These are phyloP conservation scores for Colletotrichum sp. DNA, from an alignment of 2,329 filamentous ascomycete species.

Conservation along the genomic window DNA sequence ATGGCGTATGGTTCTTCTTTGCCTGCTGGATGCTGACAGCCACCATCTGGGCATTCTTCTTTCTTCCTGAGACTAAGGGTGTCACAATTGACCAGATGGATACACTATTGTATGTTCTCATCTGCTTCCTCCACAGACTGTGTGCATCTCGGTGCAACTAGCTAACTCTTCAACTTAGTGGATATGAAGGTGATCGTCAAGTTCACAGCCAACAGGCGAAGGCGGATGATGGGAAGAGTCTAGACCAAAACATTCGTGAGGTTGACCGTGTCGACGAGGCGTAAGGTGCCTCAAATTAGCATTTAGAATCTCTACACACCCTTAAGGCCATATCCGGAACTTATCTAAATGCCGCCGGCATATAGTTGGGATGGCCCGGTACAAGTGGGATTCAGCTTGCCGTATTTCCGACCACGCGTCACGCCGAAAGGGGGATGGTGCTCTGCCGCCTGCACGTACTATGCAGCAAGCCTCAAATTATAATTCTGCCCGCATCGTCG, in stretches of 20 bases:
- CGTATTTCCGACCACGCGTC: background rate
- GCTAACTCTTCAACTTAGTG: background rate
- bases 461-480: background rate
- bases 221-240: background rate
- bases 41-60: constrained; percentile 53
- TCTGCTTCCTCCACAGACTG: background rate
- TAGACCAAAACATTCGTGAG: constrained; percentile 6
- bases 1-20: constrained; percentile 64
- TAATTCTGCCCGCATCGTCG: background rate
- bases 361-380: background rate
- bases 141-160: background rate
- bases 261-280: background rate
- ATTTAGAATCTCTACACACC: background rate
- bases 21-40: constrained; percentile 54
- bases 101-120: constrained; percentile 19
- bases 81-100: constrained; percentile 59
- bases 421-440: background rate
- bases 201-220: background rate
- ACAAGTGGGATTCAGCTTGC: background rate
- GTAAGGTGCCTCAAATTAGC: background rate
- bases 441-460: background rate
- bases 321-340: background rate
- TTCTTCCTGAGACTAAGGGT: constrained; percentile 61
- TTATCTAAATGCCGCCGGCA: background rate
- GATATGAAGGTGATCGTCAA: constrained; percentile 11